phyloP scores from a whole-genome alignment of 306 rosid species.

The Pyrus betulifolia region DNA sequence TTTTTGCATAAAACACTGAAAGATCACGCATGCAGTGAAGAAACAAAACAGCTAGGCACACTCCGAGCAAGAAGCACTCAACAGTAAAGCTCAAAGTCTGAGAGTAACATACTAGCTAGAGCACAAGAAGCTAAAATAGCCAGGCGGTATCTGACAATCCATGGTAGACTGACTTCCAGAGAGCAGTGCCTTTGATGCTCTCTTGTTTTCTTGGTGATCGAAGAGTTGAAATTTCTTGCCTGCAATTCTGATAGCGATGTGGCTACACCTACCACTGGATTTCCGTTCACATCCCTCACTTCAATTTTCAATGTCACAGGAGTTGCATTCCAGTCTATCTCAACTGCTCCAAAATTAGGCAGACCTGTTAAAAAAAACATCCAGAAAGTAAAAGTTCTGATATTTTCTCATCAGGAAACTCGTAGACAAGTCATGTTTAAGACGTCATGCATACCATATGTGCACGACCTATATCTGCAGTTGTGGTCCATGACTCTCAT shows the following conservation, averaged over 20 bases:
- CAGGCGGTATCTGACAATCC: conserved; percentile 60
- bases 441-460: conserved; percentile 46
- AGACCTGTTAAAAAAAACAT: conserved; percentile 39
- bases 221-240: conserved; percentile 21
- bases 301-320: conserved; percentile 43
- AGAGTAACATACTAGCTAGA: conserved; percentile 33
- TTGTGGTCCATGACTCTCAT: conserved; percentile 56
- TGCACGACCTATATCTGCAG: conserved; percentile 64
- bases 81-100: not conserved
- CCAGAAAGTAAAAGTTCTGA: conserved; percentile 8
- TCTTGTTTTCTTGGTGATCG: conserved; percentile 16
- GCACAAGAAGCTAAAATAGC: conserved; percentile 35
- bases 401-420: not conserved
- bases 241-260: conserved; percentile 34
- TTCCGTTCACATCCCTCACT: conserved; percentile 53
- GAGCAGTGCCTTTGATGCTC: conserved; percentile 42
- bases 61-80: not conserved
- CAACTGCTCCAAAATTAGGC: conserved; percentile 71
- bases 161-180: conserved; percentile 56
- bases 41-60: not conserved
- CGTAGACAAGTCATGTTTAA: not conserved
- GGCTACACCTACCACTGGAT: conserved; percentile 33
- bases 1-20: not conserved
- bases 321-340: conserved; percentile 61
- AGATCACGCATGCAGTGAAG: not conserved